These are phyloP conservation scores for Talaromyces sp. DNA, from an alignment of 2,329 filamentous ascomycete genomes.

Conservation along the genomic window DNA sequence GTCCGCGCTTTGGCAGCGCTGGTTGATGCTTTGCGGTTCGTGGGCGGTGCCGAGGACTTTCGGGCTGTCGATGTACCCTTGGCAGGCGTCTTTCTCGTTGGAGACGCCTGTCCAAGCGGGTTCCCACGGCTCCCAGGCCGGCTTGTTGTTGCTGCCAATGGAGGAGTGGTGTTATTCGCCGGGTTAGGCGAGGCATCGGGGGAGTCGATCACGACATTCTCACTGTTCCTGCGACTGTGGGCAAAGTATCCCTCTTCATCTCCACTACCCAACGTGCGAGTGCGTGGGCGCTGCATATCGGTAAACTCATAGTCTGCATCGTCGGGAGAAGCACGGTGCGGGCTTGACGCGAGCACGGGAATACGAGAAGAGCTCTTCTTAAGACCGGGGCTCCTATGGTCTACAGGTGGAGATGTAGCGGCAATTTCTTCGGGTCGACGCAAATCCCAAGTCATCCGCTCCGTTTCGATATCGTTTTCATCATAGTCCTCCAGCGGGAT, in stretches of 20 bases:
- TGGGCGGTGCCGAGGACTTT: conserved; percentile 34
- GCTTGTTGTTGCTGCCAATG: conserved; percentile 5
- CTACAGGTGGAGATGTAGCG: conserved; percentile 33
- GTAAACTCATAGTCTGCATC: conserved; percentile 70
- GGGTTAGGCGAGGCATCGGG: conserved; percentile 20
- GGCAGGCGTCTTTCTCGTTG: conserved; percentile 26
- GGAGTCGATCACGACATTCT: conserved; percentile 28
- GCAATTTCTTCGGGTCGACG: conserved; percentile 74
- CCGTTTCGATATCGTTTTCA: conserved; percentile 35
- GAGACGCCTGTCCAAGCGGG: conserved; percentile 17
- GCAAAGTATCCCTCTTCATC: conserved; percentile 57
- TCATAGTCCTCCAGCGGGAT: conserved; percentile 36
- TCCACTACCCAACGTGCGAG: conserved; percentile 50
- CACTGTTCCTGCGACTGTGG: conserved; percentile 66
- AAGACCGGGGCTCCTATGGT: conserved; percentile 47
- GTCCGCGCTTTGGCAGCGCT: conserved; percentile 27
- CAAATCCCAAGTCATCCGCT: conserved; percentile 62
- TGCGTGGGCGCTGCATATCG: conserved; percentile 52
- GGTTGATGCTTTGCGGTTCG: conserved; percentile 36
- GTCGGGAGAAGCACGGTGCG: conserved; percentile 66
- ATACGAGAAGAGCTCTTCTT: conserved; percentile 71
- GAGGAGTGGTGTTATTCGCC: conserved; percentile 18
- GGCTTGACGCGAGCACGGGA: conserved; percentile 75
- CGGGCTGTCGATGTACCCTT: conserved; percentile 24
- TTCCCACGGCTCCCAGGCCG: conserved; percentile 28